Evolutionary conservation across 2,329 filamentous ascomycete species (phyloP).

Genomic region (Ambrosiella xylebori): DNA sequence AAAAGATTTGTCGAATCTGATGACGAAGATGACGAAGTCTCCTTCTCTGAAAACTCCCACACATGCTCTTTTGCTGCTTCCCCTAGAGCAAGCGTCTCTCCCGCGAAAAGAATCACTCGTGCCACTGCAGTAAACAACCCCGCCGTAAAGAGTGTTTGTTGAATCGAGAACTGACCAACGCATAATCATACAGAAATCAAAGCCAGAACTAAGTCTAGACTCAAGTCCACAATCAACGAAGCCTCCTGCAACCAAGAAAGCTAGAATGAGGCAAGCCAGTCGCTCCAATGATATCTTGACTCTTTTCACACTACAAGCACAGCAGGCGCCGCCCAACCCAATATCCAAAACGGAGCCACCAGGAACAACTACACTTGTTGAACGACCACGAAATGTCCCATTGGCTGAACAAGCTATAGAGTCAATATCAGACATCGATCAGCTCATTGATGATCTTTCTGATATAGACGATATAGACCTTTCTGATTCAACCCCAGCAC

Average conservation of each 20-base stretch:
- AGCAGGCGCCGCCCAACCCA: slow-evolving; percentile 21
- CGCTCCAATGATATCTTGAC: slow-evolving; percentile 39
- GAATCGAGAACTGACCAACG: too few relatives aligned
- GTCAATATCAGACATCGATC: slow-evolving; percentile 38
- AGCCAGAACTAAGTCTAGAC: slow-evolving; percentile 21
- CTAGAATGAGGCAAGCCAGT: slow-evolving; percentile 31
- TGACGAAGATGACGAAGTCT: slow-evolving; percentile 32
- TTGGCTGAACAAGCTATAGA: slow-evolving; percentile 24
- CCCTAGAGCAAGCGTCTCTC: slow-evolving; percentile 24
- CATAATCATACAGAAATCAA: neutral
- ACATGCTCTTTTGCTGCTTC: slow-evolving; percentile 33
- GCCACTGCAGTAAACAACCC: neutral
- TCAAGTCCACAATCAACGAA: slow-evolving; percentile 29
- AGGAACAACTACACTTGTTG: slow-evolving; percentile 10
- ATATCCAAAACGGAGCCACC: slow-evolving; percentile 8
- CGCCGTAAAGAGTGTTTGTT: neutral
- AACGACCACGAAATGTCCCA: slow-evolving; percentile 15
- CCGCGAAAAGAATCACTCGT: neutral
- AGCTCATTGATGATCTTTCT: slow-evolving; percentile 1
- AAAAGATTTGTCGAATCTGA: slow-evolving; percentile 34
- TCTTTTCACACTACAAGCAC: slow-evolving; percentile 44
- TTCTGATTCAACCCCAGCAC: slow-evolving; percentile 22
- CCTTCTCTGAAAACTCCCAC: slow-evolving; percentile 26
- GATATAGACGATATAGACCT: slow-evolving; percentile 8
- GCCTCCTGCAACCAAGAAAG: slow-evolving; percentile 24